Evolutionary conservation across 1,284 basidiomycete genomes (phyloP).

Genomic region (Cystobasidiaceae sp.): DNA sequence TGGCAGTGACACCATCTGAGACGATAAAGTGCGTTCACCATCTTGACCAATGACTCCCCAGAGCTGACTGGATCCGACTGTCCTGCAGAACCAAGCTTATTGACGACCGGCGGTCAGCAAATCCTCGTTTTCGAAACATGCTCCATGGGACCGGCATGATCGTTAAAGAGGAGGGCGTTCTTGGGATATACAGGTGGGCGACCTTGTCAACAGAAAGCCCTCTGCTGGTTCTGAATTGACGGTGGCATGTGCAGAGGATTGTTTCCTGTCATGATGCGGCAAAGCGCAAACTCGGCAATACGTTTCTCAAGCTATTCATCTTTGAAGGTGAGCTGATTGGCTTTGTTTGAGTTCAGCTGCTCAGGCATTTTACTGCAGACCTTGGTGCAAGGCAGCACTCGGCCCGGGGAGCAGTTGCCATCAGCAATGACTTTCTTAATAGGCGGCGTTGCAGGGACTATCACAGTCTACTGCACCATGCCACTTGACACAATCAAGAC

Average conservation of each 20-base stretch:
- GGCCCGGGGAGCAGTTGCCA: constrained; percentile 79
- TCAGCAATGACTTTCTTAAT: constrained; percentile 88
- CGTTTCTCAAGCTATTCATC: constrained; percentile 33
- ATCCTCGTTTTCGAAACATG: constrained; percentile 81
- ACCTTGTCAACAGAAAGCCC: not conserved
- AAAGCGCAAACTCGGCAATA: constrained; percentile 94
- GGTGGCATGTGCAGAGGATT: constrained; percentile 54
- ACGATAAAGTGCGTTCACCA: constrained; percentile 78
- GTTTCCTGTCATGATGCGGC: constrained; percentile 92
- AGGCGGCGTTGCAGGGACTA: constrained; percentile 84
- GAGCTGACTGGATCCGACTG: not conserved
- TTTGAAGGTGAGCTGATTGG: constrained; percentile 19
- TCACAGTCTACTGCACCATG: constrained; percentile 89
- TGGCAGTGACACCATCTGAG: constrained; percentile 95
- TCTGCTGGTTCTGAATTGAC: not conserved
- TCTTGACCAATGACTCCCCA: not conserved
- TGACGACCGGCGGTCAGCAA: constrained; percentile 79
- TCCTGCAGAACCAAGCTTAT: constrained; percentile 85
- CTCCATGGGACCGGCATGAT: constrained; percentile 79
- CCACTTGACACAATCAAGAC: constrained; percentile 54
- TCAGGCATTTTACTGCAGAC: constrained; percentile 57
- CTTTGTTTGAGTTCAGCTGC: too few species aligned
- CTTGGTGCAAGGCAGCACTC: constrained; percentile 72
- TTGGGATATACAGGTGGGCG: constrained; percentile 68
- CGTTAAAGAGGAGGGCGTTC: constrained; percentile 70